Base-by-base conservation (phyloP, 768 basidiomycete species). In the Tricholoma saponaceum region DNA sequence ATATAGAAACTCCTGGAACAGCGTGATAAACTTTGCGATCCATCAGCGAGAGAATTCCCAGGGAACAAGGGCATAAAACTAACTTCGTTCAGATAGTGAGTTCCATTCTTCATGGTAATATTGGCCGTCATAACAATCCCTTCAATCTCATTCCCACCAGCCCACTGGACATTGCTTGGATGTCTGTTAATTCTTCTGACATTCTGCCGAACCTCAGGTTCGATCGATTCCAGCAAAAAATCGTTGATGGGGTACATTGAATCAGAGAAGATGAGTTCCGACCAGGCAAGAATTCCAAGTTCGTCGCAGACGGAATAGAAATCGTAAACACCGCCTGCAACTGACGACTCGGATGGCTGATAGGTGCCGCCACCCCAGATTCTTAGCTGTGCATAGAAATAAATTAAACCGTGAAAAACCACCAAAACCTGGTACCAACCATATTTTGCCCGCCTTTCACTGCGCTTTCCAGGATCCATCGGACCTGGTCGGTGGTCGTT, bases 111-210 rank as follows among this genome's bases (percentile, higher is more conserved):
- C 14, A 75, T 58, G 1, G 66, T 69, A 13, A 62, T 56, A 58
- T 75, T 76, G 7, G 74, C 74, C 12, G 32, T 51, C 39, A 74
- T 71, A 5, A 78, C 79, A 44, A 83, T 83, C 0, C 77, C 80
- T 63, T 84, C 83, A 44, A 83, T 83, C 65, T 83, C 82, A 66
- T 85, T 84, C 16, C 83, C 82, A 8, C 80, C 82, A 10, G 83
- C 83, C 82, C 83, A 84, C 55, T 83, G 83, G 2, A 70, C 79
- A 60, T 77, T 79, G 66, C 82, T 84, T 2, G 83, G 81, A 56
- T 85, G 83, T 25, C 73, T 71, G 59, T 83, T 85, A 22, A 83
- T 64, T 18, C 83, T 70, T n/a, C 83, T 72, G 2, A 83, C 79
- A 56, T 84, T 84, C 67, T 84, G 80, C 20, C 79, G 72, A 16